Evolutionary conservation across 2,329 filamentous ascomycete species (phyloP).

Genomic region (Diaporthe caulivora): DNA sequence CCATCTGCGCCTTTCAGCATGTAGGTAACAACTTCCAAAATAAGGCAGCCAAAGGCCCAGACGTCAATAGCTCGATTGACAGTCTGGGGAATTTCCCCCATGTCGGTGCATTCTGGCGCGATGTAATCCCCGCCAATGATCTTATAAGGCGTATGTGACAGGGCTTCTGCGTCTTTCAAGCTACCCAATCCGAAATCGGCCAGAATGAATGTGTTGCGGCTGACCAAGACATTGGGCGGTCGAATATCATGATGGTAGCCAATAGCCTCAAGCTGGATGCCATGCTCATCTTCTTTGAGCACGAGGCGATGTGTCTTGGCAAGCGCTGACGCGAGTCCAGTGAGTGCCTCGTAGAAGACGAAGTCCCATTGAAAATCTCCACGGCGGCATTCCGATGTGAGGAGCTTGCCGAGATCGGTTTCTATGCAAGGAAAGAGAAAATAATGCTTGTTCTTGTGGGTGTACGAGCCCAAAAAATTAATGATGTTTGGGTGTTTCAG

Average conservation of each 20-base stretch:
- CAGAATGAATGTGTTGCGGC: slow-evolving; percentile 39
- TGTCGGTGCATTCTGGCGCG: slow-evolving; percentile 15
- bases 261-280: slow-evolving; percentile 41
- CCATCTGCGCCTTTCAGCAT: neutral
- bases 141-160: slow-evolving; percentile 1
- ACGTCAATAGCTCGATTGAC: slow-evolving; percentile 7
- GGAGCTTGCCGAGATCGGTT: neutral
- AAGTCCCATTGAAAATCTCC: slow-evolving; percentile 28
- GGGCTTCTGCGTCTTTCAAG: neutral
- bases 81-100: neutral
- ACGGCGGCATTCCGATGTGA: neutral
- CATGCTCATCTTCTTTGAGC: slow-evolving; percentile 35
- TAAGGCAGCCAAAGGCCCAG: slow-evolving; percentile 19
- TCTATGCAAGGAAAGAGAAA: neutral
- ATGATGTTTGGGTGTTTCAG: slow-evolving; percentile 5
- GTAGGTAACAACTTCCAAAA: neutral
- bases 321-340: slow-evolving; percentile 45
- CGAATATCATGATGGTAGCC: slow-evolving; percentile 49
- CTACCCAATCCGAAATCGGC: neutral
- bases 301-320: slow-evolving; percentile 41
- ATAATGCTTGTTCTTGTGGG: neutral
- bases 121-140: slow-evolving; percentile 1
- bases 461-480: neutral
- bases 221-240: slow-evolving; percentile 47
- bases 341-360: slow-evolving; percentile 41